Base-by-base conservation (phyloP, 805 yeast genomes). In the Yarrowia bubula region DNA sequence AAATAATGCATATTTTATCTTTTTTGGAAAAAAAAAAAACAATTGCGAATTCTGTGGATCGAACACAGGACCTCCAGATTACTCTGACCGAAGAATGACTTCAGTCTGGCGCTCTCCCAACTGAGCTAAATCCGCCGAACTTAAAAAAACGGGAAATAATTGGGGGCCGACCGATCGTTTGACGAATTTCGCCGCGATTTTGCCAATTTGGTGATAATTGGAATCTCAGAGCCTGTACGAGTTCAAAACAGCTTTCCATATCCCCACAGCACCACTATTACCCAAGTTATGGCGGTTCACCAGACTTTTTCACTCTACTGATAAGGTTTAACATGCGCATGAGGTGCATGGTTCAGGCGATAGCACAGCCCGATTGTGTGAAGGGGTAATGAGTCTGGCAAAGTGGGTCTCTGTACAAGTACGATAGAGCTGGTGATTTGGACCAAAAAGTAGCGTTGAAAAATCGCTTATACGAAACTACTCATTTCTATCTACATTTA, bases 11-110 rank as follows among this genome's bases (percentile, higher is more conserved):
- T 37, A n/a, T 6, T 13, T 37, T 37, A 5, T 11, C 28, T 2
- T 37, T 37, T 17, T 4, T n/a, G 3, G 35, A 10, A 17, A 22
- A 39, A 31, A 14, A 53, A 28, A 39, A 46, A 35, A 37, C 4
- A 31, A 61, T 18, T 74, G 76, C 76, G 76, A 73, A 64, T 69
- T 72, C 75, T 84, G 88, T 84, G 89, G 89, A 84, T 85, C 87
- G 89, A 86, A 86, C 88, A 84, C 88, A 84, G 86, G 88, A 85
- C 89, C 89, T 86, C 81, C 88, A 85, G 87, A 84, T 84, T 55
- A 41, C 60, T 51, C 33, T 33, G 60, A 51, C 60, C 37, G 60
- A 51, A 38, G 57, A 50, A 28, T 28, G 35, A 57, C 65, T 75
- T 70, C 73, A 80, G 65, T 75, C 79, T 37, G 76, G 75, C 66